A percentile compares a stretch with the other conserved stretches of the same genome.
phyloP scores from a whole-genome alignment of 495 filamentous ascomycete genomes.

The Penicillium paradoxum region DNA sequence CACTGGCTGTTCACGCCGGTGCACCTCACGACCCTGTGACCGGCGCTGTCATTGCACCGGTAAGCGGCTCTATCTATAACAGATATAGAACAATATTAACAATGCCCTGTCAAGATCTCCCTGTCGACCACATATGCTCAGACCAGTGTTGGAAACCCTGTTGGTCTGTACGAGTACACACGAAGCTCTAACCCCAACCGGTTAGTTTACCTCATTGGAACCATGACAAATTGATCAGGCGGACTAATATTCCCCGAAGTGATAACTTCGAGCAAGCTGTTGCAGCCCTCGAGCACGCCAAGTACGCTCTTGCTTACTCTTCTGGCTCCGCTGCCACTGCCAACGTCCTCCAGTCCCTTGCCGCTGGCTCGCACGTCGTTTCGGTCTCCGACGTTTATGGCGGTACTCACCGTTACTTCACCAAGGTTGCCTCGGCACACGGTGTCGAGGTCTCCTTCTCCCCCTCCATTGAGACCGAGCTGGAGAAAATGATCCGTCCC shows the following conservation, averaged over 20 bases:
- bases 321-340: slow-evolving; percentile 95
- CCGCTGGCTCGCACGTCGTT: slow-evolving; percentile 87
- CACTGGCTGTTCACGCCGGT: slow-evolving; percentile 90
- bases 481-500: slow-evolving; percentile 74
- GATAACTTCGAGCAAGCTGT: slow-evolving; percentile 90
- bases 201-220: slow-evolving; percentile 24
- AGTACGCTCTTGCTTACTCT: slow-evolving; percentile 89
- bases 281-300: slow-evolving; percentile 86
- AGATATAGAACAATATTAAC: background rate
- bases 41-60: slow-evolving; percentile 89
- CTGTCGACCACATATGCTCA: slow-evolving; percentile 93
- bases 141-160: slow-evolving; percentile 73
- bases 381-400: slow-evolving; percentile 97
- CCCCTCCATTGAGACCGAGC: slow-evolving; percentile 80
- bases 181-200: slow-evolving; percentile 91
- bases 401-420: slow-evolving; percentile 98
- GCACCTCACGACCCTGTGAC: slow-evolving; percentile 83
- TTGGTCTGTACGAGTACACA: slow-evolving; percentile 86
- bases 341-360: slow-evolving; percentile 85
- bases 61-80: slow-evolving; percentile 28
- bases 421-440: slow-evolving; percentile 91
- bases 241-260: slow-evolving; percentile 24
- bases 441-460: slow-evolving; percentile 94
- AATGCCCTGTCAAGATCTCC: slow-evolving; percentile 60
- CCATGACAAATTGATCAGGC: background rate